phyloP scores from a whole-genome alignment of 768 basidiomycete species.

The Zangia roseola region DNA sequence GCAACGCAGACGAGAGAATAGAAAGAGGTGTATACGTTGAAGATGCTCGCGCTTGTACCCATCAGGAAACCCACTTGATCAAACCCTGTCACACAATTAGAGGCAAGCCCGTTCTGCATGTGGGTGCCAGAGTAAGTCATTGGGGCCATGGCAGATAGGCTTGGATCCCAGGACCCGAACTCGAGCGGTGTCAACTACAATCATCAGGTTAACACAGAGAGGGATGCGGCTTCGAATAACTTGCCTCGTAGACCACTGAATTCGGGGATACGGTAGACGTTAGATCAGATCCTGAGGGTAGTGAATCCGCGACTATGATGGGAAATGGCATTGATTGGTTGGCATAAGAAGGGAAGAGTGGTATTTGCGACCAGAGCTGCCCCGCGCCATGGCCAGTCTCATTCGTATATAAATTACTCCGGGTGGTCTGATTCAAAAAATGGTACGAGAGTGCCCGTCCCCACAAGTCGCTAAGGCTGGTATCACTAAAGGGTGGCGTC shows the following conservation, averaged over 20 bases:
- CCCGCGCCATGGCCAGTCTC: slow-evolving; percentile 68
- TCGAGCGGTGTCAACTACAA: slow-evolving; percentile 60
- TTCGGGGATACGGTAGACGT: slow-evolving; percentile 40
- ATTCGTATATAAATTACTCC: slow-evolving; percentile 59
- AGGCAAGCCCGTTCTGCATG: slow-evolving; percentile 54
- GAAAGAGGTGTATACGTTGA: slow-evolving; percentile 44
- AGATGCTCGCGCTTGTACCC: slow-evolving; percentile 70
- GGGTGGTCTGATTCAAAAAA: slow-evolving; percentile 65
- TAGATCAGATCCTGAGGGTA: slow-evolving; percentile 43
- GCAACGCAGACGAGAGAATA: background rate
- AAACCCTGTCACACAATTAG: slow-evolving; percentile 69
- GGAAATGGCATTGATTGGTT: slow-evolving; percentile 60
- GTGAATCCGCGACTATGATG: slow-evolving; percentile 58
- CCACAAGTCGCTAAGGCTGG: slow-evolving; percentile 65
- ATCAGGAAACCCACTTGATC: slow-evolving; percentile 75
- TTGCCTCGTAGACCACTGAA: slow-evolving; percentile 59
- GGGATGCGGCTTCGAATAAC: slow-evolving; percentile 12
- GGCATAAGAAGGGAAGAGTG: slow-evolving; percentile 49
- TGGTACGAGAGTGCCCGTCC: slow-evolving; percentile 67
- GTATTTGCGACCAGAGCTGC: slow-evolving; percentile 62
- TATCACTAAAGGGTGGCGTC: slow-evolving; percentile 42
- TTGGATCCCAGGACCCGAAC: slow-evolving; percentile 73
- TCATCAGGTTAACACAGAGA: slow-evolving; percentile 1
- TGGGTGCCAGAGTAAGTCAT: slow-evolving; percentile 63
- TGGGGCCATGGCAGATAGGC: slow-evolving; percentile 67